Percentiles rank a stretch among this genome's conserved stretches.
phyloP scores from a whole-genome alignment of 2,329 filamentous ascomycete genomes.

The Ilyonectria sp. region DNA sequence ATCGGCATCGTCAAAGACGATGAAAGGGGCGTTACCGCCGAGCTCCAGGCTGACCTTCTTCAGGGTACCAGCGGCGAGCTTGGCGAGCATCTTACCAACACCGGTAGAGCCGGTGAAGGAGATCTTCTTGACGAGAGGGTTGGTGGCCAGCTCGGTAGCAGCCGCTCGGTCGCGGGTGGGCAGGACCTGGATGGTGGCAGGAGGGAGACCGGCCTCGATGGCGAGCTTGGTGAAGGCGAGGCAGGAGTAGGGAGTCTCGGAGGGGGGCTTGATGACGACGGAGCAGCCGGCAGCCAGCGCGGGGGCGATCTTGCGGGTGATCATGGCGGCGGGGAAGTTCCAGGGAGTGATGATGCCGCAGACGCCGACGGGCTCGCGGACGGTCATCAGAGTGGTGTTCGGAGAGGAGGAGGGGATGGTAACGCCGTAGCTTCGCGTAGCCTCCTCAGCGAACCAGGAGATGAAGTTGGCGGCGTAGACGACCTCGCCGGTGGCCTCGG shows the following conservation, averaged over 20 bases:
- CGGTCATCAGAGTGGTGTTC: slow-evolving; percentile 75
- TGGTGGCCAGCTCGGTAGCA: slow-evolving; percentile 49
- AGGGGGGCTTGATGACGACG: slow-evolving; percentile 81
- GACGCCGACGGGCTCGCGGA: slow-evolving; percentile 67
- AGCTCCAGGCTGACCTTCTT: slow-evolving; percentile 80
- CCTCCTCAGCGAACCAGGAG: slow-evolving; percentile 69
- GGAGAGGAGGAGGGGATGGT: slow-evolving; percentile 72
- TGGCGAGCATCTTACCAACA: slow-evolving; percentile 74
- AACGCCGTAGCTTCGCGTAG: slow-evolving; percentile 68
- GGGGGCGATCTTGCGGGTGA: slow-evolving; percentile 61
- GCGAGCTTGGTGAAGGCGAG: slow-evolving; percentile 80
- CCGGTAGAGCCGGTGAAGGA: slow-evolving; percentile 79
- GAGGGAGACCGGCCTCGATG: slow-evolving; percentile 79
- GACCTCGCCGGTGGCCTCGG: slow-evolving; percentile 68
- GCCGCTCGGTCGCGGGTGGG: slow-evolving; percentile 49
- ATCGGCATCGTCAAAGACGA: slow-evolving; percentile 78
- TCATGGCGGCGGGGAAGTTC: slow-evolving; percentile 51
- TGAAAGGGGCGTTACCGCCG: slow-evolving; percentile 77
- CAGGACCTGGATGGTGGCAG: slow-evolving; percentile 48
- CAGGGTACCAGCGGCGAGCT: slow-evolving; percentile 72
- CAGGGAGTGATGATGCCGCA: slow-evolving; percentile 63
- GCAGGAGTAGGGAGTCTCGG: slow-evolving; percentile 82
- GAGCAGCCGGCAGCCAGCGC: slow-evolving; percentile 83
- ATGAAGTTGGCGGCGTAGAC: slow-evolving; percentile 68
- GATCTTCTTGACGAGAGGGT: slow-evolving; percentile 64